phyloP scores from a whole-genome alignment of 2,329 filamentous ascomycete genomes.

The Penicillium sp. region DNA sequence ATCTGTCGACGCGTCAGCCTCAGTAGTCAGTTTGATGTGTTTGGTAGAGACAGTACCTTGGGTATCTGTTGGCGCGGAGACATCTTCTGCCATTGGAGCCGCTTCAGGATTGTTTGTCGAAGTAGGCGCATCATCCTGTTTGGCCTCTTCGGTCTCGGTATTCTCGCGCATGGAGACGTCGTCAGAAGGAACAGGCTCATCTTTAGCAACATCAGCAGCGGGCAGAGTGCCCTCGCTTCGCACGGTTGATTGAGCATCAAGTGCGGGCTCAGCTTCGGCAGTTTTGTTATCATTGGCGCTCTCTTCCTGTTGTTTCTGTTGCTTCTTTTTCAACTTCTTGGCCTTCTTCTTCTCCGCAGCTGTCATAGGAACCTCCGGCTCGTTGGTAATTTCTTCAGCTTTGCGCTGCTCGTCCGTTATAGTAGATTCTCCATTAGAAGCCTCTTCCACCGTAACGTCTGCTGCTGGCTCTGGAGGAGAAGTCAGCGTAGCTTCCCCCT shows the following conservation, averaged over 20 bases:
- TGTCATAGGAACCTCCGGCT: slow-evolving; percentile 16
- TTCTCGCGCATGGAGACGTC: not conserved
- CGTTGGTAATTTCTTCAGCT: not conserved
- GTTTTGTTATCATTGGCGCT: slow-evolving; percentile 1
- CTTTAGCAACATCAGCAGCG: not conserved
- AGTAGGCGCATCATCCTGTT: not conserved
- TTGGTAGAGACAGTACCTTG: not conserved
- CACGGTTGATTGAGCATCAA: not conserved
- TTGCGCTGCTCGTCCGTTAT: not conserved
- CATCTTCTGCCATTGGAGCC: slow-evolving; percentile 1
- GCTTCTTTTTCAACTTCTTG: slow-evolving; percentile 19
- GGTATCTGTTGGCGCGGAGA: not conserved
- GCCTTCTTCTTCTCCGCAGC: slow-evolving; percentile 18
- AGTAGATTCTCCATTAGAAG: not conserved
- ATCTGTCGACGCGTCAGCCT: not conserved
- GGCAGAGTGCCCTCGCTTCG: not conserved
- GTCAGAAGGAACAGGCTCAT: not conserved
- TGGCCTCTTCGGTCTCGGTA: not conserved
- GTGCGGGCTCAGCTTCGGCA: slow-evolving; percentile 1
- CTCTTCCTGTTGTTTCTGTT: slow-evolving; percentile 14
- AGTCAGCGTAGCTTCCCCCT: not conserved
- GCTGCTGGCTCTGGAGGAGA: not conserved
- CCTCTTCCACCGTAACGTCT: not conserved
- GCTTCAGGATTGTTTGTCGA: not conserved
- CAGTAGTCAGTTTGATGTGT: not conserved